Evolutionary conservation across 2,329 filamentous ascomycete genomes (phyloP), one percentile per base, ranked within the genome.

Genomic region (Cercospora sesami): DNA sequence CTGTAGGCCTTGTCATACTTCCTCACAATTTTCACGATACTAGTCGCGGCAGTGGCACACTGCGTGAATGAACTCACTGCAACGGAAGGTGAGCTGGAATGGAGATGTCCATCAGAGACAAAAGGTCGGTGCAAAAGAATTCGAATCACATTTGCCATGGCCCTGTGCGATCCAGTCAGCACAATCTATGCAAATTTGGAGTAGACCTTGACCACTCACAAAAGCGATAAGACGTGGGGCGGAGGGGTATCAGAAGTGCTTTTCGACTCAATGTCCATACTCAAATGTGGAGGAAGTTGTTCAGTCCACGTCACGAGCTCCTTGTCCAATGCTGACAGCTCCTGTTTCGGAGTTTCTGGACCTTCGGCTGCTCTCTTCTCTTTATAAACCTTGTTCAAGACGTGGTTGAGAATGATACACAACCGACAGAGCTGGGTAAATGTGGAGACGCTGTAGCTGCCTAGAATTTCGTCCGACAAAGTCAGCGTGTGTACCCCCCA

Each of bases 81-180:
- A 1, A 81, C 79, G 0, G 80, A 79, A 0, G 81, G 69, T n/a
- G 67, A 67, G 26, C 58, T 81, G 39, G 75, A 80, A 68, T 83
- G 81, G 0, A 85, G 78, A 67, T 86, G 83, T 0, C 82, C 83
- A 21, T 84, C 82, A 3, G 81, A 79, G 3, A 86, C 81, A 28
- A 86, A 86, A 0, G 84, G 85, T 6, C 83, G 83, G 68, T 87
- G 84, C 0, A 87, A 78, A 0, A 87, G 81, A 5, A 87, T 86
- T 1, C 83, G 73, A 0, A 86, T 78, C 0, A 84, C 83, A 64
- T 87, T 80, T 48, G 84, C 84, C 73, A 86, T 82, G 4, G 84
- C 55, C 31, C 55, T 59, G 30, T 31, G 5, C 9, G 9, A 23
- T 14, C 2, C 16, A 21, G 18, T 59, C 31, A 59, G 55, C n/a